Evolutionary conservation across 1,139 yeast genomes (phyloP), one percentile per base, ranked within the genome.

Genomic region (Suhomyces choctaworum): DNA sequence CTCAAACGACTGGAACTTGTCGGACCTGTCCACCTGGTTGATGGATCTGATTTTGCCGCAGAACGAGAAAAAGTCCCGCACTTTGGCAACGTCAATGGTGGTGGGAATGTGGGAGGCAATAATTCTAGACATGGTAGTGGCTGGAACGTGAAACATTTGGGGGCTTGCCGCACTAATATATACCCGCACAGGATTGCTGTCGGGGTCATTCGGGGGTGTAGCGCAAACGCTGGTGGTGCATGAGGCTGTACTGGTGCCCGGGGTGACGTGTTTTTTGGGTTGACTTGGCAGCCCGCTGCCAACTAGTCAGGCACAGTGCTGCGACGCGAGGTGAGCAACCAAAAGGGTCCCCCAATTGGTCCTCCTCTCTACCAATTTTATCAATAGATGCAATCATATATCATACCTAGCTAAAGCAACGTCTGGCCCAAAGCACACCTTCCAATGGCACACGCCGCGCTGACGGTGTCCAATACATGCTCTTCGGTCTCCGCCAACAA

Each of bases 351-450:
- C n/a, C n/a, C n/a, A n/a, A n/a, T n/a, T n/a, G n/a, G n/a, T n/a
- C n/a, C n/a, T n/a, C n/a, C n/a, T n/a, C n/a, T n/a, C n/a, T n/a
- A n/a, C n/a, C n/a, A n/a, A n/a, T n/a, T n/a, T n/a, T n/a, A n/a
- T n/a, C n/a, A n/a, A n/a, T n/a, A n/a, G n/a, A n/a, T 19, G 7
- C 21, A 7, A 19, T 7, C 7, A 7, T 7, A 7, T 16, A 12
- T 28, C 16, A 28, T 15, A 11, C 36, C 19, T 33, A 16, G 12
- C 56, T 70, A 88, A 50, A 90, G 65, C 42, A 90, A 66, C 4
- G 96, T 85, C 60, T 92, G 96, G 37, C 98, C 98, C 49, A 92
- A 64, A 1, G 97, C 96, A 68, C 97, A 89, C 62, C 95, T 80
- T 37, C 94, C 94, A 43, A 92, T 76, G 28, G 96, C 92, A 51